Evolutionary conservation across 768 basidiomycete genomes (phyloP), one percentile per base, ranked within the genome.

Genomic region (Holtermannia corniformis): DNA sequence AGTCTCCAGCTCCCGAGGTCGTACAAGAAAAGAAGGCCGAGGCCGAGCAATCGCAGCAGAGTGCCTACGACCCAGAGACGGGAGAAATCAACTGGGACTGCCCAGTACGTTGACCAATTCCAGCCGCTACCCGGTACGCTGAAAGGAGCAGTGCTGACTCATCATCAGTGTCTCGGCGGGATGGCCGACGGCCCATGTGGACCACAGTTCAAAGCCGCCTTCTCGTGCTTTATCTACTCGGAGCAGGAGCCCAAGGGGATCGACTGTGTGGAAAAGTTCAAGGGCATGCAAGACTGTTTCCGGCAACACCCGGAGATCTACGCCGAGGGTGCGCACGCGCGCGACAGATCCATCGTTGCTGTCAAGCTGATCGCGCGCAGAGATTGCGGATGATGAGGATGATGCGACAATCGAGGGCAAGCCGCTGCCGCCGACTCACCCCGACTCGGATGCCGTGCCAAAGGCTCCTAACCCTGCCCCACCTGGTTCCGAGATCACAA

Each of bases 71-170:
- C 74, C 92, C 92, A 19, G 90, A 82, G 57, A 99, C 95, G 1
- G 95, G 95, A 42, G 91, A 96, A 79, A 97, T 99, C 65, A 99
- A 99, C 76, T 99, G 95, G 95, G 95, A 96, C 69, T 99, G 95
- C 72, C 90, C 95, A 1, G 71, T 72, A 27, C 52, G 71, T 68
- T 3, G 28, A 11, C 32, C n/a, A 5, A 41, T 47, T 37, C 51
- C 48, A 7, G 10, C n/a, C 43, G 5, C 5, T 3, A 3, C 5
- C 20, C 28, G 5, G 19, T 10, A 28, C n/a, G 3, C 7, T 7
- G 19, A 28, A 19, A 26, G 19, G 5, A 26, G 16, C 12, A 3
- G 3, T 19, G n/a, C 23, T 10, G 37, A 42, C 16, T 37, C 16
- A 16, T 26, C 5, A 3, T 2, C 49, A 72, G 70, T 97, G 95